Conservation (phyloP, 192 early-diverging fungal genomes). For the Backusella tuberculispora region DNA sequence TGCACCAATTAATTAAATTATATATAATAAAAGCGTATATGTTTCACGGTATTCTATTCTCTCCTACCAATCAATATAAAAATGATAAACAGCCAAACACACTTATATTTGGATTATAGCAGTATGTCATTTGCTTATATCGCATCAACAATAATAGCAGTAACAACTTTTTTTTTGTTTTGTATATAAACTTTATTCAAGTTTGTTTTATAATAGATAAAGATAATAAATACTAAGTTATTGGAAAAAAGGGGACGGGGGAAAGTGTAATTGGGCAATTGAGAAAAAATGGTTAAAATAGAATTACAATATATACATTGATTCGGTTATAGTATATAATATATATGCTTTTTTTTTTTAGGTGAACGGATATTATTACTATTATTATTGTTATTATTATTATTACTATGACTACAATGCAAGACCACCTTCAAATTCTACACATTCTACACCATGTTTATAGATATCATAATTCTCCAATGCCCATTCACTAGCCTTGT, state of each 20-base stretch:
- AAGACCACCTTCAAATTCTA: slow-evolving; percentile 35
- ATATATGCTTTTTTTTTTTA: background rate
- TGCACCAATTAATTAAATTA: too few species aligned
- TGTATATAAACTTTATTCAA: too few species aligned
- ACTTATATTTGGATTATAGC: too few species aligned
- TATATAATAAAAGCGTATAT: too few species aligned
- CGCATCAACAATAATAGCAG: too few species aligned
- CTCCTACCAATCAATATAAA: too few species aligned
- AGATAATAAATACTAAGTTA: background rate
- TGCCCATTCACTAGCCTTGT: slow-evolving; percentile 39
- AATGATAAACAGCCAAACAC: too few species aligned
- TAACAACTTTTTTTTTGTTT: too few species aligned
- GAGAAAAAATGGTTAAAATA: background rate
- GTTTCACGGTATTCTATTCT: too few species aligned
- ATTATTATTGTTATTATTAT: too few species aligned
- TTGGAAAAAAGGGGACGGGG: background rate
- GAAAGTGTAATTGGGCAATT: background rate
- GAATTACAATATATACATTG: slow-evolving; percentile 12
- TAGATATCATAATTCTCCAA: slow-evolving; percentile 38
- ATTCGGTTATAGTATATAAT: background rate
- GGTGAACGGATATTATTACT: background rate
- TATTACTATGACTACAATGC: slow-evolving; percentile 25
- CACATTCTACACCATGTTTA: slow-evolving; percentile 33
- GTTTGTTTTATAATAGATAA: too few species aligned
- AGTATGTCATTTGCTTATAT: too few species aligned